Evolutionary conservation across 768 basidiomycete species (phyloP).

Genomic region (Agaricus subrufescens): DNA sequence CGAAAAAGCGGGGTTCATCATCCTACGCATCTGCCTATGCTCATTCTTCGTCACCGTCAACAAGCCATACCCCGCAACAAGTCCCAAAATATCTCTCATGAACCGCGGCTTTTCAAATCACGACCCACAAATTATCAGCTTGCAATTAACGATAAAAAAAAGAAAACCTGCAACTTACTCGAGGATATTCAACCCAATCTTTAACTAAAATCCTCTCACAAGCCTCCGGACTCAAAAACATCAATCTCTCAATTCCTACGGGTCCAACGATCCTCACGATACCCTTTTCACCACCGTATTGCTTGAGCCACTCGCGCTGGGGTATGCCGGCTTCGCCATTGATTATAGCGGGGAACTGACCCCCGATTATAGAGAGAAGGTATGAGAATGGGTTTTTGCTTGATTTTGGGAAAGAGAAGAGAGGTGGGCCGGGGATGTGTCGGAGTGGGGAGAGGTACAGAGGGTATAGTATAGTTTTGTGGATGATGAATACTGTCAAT

Average conservation of each 20-base stretch:
- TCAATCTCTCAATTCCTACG: slow-evolving; percentile 35
- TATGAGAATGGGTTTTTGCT: background rate
- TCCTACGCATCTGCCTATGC: slow-evolving; percentile 38
- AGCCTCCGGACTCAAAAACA: slow-evolving; percentile 36
- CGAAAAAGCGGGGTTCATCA: slow-evolving; percentile 43
- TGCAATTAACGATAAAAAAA: no score
- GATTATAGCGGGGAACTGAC: slow-evolving; percentile 35
- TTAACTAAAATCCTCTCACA: slow-evolving; percentile 33
- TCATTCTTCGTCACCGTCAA: slow-evolving; percentile 38
- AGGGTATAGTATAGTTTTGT: slow-evolving; percentile 5
- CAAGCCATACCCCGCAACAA: slow-evolving; percentile 34
- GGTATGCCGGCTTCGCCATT: slow-evolving; percentile 34
- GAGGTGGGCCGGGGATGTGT: slow-evolving; percentile 5
- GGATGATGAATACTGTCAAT: background rate
- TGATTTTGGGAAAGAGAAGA: background rate
- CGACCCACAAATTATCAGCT: no score
- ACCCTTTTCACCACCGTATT: slow-evolving; percentile 25
- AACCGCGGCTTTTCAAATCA: slow-evolving; percentile 27
- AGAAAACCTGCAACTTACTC: slow-evolving; percentile 20
- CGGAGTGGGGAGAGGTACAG: slow-evolving; percentile 4
- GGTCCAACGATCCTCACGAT: slow-evolving; percentile 37
- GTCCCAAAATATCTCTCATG: slow-evolving; percentile 31
- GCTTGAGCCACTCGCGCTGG: slow-evolving; percentile 37
- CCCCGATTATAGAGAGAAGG: slow-evolving; percentile 11
- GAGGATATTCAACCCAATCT: slow-evolving; percentile 36